Base-by-base conservation (phyloP, 352 stramenopile genomes). In the Lagenidium giganteum region DNA sequence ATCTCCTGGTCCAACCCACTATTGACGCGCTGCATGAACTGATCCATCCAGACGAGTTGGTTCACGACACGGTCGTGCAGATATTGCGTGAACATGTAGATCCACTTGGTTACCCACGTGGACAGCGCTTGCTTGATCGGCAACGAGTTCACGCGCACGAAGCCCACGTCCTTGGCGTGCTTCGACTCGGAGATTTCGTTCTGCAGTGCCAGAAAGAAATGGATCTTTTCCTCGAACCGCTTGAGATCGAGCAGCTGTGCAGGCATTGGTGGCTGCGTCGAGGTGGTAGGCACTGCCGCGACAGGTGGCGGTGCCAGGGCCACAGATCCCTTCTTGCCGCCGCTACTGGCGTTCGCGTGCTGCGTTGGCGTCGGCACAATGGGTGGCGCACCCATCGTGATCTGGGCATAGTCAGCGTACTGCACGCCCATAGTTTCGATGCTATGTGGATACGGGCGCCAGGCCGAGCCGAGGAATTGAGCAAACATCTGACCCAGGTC, bases 21-120 rank as follows among this genome's bases (percentile, higher is more conserved):
- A 32, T 87, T 78, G 21, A 93, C 74, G 11, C 58, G 49, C 2
- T 67, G 42, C 57, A 96, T 85, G 52, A 96, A 95, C 27, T 58
- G 64, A 40, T 93, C 52, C 24, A 96, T 67, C 63, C 80, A 82
- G 33, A 68, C 42, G 12, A 96, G 61, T n/a, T 83, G 65, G 27
- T 65, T 72, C 16, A 84, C 62, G 5, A 96, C 75, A 34, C 84
- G 67, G 36, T 93, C 70, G 39, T 96, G 82, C 6, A 96, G 57
- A 47, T 89, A 95, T 44, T 94, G 76, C 5, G 86, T 96, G 46
- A 95, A 96, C 12, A 93, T 56, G 44, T 95, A 96, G 20, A 95
- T 83, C 87, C 87, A 96, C 36, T 96, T 96, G 7, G 86, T 96
- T 4, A 93, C 83, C 80, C 86, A 96, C 9, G 87, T 96, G 9